phyloP scores from a whole-genome alignment of 768 basidiomycete genomes.

The Nevesoporus exiguus region DNA sequence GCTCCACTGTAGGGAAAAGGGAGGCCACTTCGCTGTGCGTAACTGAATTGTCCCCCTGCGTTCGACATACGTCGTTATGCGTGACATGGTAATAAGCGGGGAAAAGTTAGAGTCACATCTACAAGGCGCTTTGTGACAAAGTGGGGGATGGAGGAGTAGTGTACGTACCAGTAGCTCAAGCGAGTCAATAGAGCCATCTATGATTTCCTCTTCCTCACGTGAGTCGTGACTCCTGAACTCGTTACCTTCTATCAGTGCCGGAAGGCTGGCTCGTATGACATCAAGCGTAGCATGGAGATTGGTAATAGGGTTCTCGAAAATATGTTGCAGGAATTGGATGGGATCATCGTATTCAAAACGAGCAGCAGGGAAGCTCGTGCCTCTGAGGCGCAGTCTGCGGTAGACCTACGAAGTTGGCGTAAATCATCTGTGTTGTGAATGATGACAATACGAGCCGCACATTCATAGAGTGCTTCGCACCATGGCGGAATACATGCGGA shows the following conservation, averaged over 20 bases:
- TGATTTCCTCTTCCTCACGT: constrained; percentile 29
- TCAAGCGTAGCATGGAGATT: constrained; percentile 41
- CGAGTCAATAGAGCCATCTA: constrained; percentile 9
- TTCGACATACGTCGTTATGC: constrained; percentile 2
- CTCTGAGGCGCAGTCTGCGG: constrained; percentile 21
- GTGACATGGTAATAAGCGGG: constrained; percentile 15
- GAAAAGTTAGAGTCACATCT: constrained; percentile 32
- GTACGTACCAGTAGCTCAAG: constrained; percentile 27
- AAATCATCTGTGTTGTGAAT: constrained; percentile 17
- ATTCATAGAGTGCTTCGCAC: constrained; percentile 51
- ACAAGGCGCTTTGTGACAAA: constrained; percentile 26
- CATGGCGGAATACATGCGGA: constrained; percentile 50
- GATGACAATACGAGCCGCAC: constrained; percentile 40
- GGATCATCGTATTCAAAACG: constrained; percentile 30
- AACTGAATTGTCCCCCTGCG: constrained; percentile 15
- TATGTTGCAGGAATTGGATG: constrained; percentile 44
- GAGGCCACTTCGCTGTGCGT: constrained; percentile 2
- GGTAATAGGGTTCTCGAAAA: constrained; percentile 46
- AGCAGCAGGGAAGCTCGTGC: constrained; percentile 23
- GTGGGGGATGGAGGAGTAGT: constrained; percentile 15
- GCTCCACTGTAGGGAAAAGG: not conserved
- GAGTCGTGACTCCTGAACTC: constrained; percentile 29
- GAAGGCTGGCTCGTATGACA: constrained; percentile 33
- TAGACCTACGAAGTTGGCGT: constrained; percentile 20
- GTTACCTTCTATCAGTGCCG: constrained; percentile 26